Conservation (phyloP, 2,329 filamentous ascomycete genomes). For the Thielaviopsis punctulata region DNA sequence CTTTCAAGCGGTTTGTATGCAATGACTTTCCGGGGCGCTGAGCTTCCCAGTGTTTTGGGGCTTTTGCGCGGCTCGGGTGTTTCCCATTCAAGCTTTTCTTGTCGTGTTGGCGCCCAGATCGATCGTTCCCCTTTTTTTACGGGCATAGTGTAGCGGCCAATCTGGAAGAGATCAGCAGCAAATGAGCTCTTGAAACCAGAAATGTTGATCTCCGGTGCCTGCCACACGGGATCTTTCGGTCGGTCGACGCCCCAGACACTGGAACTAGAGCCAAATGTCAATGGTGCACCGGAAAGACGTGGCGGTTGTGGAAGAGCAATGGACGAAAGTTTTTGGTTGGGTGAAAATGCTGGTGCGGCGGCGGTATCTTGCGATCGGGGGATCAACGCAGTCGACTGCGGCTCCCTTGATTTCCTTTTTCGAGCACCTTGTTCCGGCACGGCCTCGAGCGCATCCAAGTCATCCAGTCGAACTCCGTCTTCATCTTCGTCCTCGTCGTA, state of each 20-base stretch:
- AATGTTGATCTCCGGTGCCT: constrained; percentile 12
- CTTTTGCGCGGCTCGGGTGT: constrained; percentile 11
- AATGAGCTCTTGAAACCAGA: constrained; percentile 12
- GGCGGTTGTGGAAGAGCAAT: neutral
- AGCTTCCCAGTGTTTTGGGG: neutral
- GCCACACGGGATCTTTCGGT: constrained; percentile 11
- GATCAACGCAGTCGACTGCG: neutral
- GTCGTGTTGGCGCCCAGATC: constrained; percentile 19
- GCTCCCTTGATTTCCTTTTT: neutral
- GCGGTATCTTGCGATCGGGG: neutral
- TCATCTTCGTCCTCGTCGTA: constrained; percentile 22
- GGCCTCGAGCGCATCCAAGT: constrained; percentile 13
- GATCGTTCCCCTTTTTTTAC: constrained; percentile 18
- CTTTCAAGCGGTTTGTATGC: neutral
- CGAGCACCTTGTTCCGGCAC: neutral
- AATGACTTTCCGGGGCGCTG: neutral
- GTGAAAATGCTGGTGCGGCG: neutral
- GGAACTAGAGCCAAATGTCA: neutral
- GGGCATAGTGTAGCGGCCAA: constrained; percentile 20
- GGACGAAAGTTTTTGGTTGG: neutral
- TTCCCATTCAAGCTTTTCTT: constrained; percentile 15
- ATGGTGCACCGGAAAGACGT: neutral
- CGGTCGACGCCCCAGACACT: constrained; percentile 1
- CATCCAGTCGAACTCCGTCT: constrained; percentile 20
- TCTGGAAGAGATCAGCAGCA: constrained; percentile 8